Percentiles rank a stretch among this genome's conserved stretches.
These are phyloP conservation scores for Simplicillium sp. DNA, from an alignment of 2,329 filamentous ascomycete genomes.

Conservation along the genomic window DNA sequence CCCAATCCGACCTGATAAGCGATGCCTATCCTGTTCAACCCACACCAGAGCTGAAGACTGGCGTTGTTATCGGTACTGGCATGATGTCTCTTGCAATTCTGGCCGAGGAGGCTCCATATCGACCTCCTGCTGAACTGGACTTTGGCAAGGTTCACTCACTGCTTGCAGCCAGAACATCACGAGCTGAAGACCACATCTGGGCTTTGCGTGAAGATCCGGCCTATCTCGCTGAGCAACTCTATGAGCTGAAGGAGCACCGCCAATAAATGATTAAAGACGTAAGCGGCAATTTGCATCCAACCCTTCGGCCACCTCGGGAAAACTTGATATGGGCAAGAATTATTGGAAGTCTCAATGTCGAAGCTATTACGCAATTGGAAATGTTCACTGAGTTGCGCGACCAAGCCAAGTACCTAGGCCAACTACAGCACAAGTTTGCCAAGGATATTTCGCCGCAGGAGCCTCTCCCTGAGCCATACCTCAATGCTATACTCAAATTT, in stretches of 20 bases:
- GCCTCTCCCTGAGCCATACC: conserved; percentile 21
- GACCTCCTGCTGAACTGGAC: conserved; percentile 35
- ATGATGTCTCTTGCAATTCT: conserved; percentile 28
- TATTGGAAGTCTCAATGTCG: conserved; percentile 19
- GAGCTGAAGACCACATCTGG: conserved; percentile 44
- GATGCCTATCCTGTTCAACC: conserved; percentile 22
- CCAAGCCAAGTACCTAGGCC: conserved; percentile 16
- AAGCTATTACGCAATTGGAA: conserved; percentile 24
- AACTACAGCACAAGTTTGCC: conserved; percentile 22
- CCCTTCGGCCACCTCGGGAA: conserved; percentile 7
- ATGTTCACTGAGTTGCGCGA: conserved; percentile 26
- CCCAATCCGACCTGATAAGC: conserved; percentile 15
- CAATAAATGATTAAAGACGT: conserved; percentile 31
- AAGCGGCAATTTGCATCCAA: conserved; percentile 18
- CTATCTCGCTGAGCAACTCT: conserved; percentile 39
- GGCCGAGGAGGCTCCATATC: conserved; percentile 42
- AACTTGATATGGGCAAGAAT: conserved; percentile 28
- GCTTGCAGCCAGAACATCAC: conserved; percentile 27
- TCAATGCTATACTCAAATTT: conserved; percentile 29
- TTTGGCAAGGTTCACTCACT: conserved; percentile 32
- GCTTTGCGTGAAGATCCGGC: conserved; percentile 47
- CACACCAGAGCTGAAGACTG: conserved; percentile 22
- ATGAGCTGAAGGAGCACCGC: conserved; percentile 35
- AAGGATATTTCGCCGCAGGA: conserved; percentile 17
- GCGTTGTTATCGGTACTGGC: conserved; percentile 17